Percentiles rank a stretch among this genome's conserved stretches.
These are phyloP conservation scores for Fusarium incarnatum DNA, from an alignment of 2,329 filamentous ascomycete species.

Conservation along the genomic window DNA sequence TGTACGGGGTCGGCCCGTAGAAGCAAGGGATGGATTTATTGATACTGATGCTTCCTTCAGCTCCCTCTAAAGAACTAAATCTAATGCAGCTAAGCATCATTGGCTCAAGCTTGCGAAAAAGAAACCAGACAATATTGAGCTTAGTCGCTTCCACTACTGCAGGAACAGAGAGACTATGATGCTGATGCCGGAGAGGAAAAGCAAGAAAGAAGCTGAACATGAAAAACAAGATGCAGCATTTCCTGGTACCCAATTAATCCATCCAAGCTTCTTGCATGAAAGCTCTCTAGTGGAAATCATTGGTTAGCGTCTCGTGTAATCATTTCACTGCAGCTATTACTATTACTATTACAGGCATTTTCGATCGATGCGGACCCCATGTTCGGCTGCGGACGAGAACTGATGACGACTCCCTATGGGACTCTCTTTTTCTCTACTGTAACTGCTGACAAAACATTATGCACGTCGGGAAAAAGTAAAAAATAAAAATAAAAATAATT, in stretches of 20 bases:
- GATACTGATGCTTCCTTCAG: neutral
- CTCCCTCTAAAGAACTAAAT: neutral
- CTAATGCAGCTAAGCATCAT: constrained; percentile 4
- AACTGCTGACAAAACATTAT: constrained; percentile 28
- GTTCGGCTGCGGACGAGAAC: constrained; percentile 9
- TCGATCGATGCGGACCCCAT: constrained; percentile 33
- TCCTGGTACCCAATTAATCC: constrained; percentile 24
- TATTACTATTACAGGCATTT: neutral
- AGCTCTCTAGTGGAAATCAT: constrained; percentile 21
- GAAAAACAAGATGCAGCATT: constrained; percentile 25
- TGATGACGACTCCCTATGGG: constrained; percentile 33
- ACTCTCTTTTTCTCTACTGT: neutral
- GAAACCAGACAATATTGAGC: constrained; percentile 29
- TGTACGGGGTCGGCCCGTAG: neutral
- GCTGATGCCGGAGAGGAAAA: neutral
- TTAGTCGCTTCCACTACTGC: constrained; percentile 44
- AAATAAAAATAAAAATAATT: neutral
- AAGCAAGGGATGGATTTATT: neutral
- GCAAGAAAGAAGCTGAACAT: neutral
- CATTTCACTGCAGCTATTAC: constrained; percentile 2
- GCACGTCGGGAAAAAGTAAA: neutral
- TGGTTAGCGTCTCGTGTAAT: constrained; percentile 34
- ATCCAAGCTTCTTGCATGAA: constrained; percentile 28
- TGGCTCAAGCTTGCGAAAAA: constrained; percentile 9
- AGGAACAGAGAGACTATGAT: constrained; percentile 35